Conservation (phyloP, 495 filamentous ascomycete species). For the Penicillium samsonianum region DNA sequence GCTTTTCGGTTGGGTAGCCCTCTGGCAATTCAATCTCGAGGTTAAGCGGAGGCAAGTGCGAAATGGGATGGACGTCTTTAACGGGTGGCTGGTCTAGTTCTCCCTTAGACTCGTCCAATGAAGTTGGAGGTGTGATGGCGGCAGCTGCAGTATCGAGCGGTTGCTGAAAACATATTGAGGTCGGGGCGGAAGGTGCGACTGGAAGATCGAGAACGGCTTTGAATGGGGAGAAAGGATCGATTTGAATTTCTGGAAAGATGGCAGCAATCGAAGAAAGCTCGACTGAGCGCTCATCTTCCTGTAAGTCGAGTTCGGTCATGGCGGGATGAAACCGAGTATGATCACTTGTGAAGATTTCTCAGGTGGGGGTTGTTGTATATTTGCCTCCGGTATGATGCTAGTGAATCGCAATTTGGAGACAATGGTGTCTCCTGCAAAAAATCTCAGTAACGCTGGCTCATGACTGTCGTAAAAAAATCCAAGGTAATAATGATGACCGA, state of each 20-base stretch:
- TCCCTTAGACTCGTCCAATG: slow-evolving; percentile 38
- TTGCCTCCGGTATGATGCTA: background rate
- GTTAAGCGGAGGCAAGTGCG: slow-evolving; percentile 73
- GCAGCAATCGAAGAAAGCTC: slow-evolving; percentile 83
- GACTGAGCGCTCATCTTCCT: slow-evolving; percentile 67
- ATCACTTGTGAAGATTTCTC: slow-evolving; percentile 4
- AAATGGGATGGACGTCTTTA: slow-evolving; percentile 62
- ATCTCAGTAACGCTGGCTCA: background rate
- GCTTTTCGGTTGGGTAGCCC: slow-evolving; percentile 68
- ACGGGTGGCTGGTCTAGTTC: slow-evolving; percentile 19
- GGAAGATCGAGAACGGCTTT: slow-evolving; percentile 69
- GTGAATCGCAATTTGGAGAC: background rate
- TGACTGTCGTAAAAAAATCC: background rate
- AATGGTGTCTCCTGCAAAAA: background rate
- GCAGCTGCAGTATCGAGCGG: slow-evolving; percentile 43
- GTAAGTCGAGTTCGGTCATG: slow-evolving; percentile 35
- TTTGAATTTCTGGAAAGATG: slow-evolving; percentile 83
- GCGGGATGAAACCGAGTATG: slow-evolving; percentile 1
- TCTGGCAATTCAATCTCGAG: slow-evolving; percentile 70
- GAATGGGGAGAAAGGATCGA: slow-evolving; percentile 57
- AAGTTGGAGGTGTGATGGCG: slow-evolving; percentile 49
- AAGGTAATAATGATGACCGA: slow-evolving; percentile 2
- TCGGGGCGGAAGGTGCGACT: slow-evolving; percentile 66
- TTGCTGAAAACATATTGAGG: slow-evolving; percentile 69
- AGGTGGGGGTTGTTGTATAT: background rate